Conservation (phyloP, 345 rosid genomes). For the Linum tenue region DNA sequence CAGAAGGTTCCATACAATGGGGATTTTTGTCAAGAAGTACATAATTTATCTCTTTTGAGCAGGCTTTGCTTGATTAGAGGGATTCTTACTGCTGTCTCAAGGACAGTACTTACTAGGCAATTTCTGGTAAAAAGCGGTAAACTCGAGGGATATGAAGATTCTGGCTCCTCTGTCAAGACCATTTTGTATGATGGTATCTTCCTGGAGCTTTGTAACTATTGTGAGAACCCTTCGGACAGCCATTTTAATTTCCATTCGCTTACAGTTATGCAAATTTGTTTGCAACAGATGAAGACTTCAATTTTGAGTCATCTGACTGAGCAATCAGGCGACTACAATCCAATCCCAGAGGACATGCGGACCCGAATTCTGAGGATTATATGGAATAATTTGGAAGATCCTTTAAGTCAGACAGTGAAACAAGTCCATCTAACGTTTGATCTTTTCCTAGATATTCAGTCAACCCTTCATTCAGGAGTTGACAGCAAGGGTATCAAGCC, state of each 20-base stretch:
- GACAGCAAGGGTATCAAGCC: conserved; percentile 44
- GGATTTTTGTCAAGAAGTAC: conserved; percentile 50
- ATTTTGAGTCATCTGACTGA: conserved; percentile 34
- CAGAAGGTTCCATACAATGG: conserved; percentile 54
- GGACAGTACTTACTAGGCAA: conserved; percentile 50
- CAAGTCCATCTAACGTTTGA: conserved; percentile 88
- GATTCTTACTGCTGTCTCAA: conserved; percentile 82
- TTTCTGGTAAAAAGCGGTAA: conserved; percentile 29
- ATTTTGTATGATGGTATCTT: conserved; percentile 72
- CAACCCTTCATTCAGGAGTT: conserved; percentile 39
- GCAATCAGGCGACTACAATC: conserved; percentile 43
- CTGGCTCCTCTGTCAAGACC: conserved; percentile 34
- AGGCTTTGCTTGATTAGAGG: conserved; percentile 92
- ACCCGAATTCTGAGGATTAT: conserved; percentile 61
- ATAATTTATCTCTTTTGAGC: conserved; percentile 54
- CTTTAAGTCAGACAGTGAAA: conserved; percentile 93
- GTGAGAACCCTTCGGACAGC: conserved; percentile 84
- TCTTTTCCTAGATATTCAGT: conserved; percentile 71
- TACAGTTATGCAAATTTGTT: conserved; percentile 90
- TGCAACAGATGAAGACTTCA: conserved; percentile 92
- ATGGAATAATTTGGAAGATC: conserved; percentile 97
- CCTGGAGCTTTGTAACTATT: conserved; percentile 71
- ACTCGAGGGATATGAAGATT: conserved; percentile 20
- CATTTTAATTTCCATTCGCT: conserved; percentile 89
- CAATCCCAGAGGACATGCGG: conserved; percentile 47